A percentile compares a stretch with the other conserved stretches of the same genome.
phyloP scores from a whole-genome alignment of 768 basidiomycete species.

The Suillus americanus region DNA sequence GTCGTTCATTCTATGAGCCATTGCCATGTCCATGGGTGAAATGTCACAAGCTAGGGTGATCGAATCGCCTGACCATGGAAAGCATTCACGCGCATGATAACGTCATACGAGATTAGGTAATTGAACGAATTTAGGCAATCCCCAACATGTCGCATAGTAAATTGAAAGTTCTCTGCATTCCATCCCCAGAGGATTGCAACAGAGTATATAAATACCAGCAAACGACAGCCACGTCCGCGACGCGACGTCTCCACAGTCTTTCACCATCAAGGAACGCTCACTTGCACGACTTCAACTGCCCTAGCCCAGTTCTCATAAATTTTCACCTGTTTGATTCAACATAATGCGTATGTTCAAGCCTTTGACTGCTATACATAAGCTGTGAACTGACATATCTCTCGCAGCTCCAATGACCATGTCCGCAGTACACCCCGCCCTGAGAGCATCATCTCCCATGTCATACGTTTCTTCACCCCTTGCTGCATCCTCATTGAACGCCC shows the following conservation, averaged over 20 bases:
- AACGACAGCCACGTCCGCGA: conserved; percentile 31
- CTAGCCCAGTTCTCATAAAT: neutral
- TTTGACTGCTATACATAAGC: conserved; percentile 1
- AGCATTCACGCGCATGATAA: neutral
- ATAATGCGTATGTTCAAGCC: conserved; percentile 39
- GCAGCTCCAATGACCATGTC: conserved; percentile 47
- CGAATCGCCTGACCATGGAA: neutral
- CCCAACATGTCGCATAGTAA: conserved; percentile 24
- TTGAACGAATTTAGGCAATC: conserved; percentile 16
- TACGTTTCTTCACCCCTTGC: conserved; percentile 67
- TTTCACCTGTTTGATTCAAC: conserved; percentile 7
- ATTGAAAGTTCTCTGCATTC: conserved; percentile 6
- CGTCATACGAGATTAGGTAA: neutral
- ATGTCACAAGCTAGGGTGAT: neutral
- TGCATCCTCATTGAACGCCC: conserved; percentile 32
- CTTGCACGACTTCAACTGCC: neutral
- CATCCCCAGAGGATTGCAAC: conserved; percentile 24
- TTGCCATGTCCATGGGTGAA: no score
- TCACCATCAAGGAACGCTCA: conserved; percentile 5
- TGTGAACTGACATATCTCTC: conserved; percentile 8
- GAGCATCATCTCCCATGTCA: conserved; percentile 35
- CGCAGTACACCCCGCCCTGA: conserved; percentile 24
- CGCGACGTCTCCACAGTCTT: conserved; percentile 30
- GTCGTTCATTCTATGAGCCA: no score
- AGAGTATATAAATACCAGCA: conserved; percentile 24